A percentile compares a stretch with the other conserved stretches of the same genome.
Conservation (phyloP, 352 stramenopile genomes). For the Globisporangium mamillatum region DNA sequence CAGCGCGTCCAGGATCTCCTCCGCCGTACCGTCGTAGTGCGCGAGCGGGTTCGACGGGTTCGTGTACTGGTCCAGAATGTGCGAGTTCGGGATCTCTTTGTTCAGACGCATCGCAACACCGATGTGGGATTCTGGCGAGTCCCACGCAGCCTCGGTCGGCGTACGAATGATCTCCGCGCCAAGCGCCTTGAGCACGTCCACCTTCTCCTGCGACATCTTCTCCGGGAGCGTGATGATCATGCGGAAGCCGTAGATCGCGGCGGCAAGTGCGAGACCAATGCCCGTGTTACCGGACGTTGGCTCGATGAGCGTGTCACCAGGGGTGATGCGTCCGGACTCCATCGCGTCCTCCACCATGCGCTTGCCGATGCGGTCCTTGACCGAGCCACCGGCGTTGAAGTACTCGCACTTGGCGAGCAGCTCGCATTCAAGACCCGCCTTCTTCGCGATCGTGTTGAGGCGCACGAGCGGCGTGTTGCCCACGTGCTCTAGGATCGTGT, state of each 20-base stretch:
- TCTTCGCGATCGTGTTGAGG: slow-evolving; percentile 87
- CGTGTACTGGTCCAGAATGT: slow-evolving; percentile 96
- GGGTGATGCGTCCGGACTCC: slow-evolving; percentile 87
- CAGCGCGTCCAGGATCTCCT: slow-evolving; percentile 92
- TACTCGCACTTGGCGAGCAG: slow-evolving; percentile 96
- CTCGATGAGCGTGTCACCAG: slow-evolving; percentile 95
- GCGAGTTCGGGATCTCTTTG: slow-evolving; percentile 89
- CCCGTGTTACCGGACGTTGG: slow-evolving; percentile 97
- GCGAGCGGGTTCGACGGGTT: slow-evolving; percentile 94
- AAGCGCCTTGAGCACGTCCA: slow-evolving; percentile 94
- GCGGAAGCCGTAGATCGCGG: slow-evolving; percentile 95
- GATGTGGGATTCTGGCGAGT: slow-evolving; percentile 94
- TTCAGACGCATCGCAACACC: slow-evolving; percentile 90
- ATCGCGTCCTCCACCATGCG: slow-evolving; percentile 94
- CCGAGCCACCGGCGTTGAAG: slow-evolving; percentile 92
- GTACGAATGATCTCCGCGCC: slow-evolving; percentile 95
- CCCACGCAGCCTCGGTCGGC: slow-evolving; percentile 93
- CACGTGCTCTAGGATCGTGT: slow-evolving; percentile 92
- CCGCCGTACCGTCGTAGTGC: slow-evolving; percentile 94
- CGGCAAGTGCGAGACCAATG: slow-evolving; percentile 95
- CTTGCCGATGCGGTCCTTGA: slow-evolving; percentile 89
- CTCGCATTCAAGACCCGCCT: slow-evolving; percentile 85
- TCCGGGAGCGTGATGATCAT: slow-evolving; percentile 91
- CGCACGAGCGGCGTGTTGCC: slow-evolving; percentile 94
- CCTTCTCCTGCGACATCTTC: slow-evolving; percentile 96